These are phyloP conservation scores for Termitomyces heimii DNA, from an alignment of 768 basidiomycete species.

Conservation along the genomic window DNA sequence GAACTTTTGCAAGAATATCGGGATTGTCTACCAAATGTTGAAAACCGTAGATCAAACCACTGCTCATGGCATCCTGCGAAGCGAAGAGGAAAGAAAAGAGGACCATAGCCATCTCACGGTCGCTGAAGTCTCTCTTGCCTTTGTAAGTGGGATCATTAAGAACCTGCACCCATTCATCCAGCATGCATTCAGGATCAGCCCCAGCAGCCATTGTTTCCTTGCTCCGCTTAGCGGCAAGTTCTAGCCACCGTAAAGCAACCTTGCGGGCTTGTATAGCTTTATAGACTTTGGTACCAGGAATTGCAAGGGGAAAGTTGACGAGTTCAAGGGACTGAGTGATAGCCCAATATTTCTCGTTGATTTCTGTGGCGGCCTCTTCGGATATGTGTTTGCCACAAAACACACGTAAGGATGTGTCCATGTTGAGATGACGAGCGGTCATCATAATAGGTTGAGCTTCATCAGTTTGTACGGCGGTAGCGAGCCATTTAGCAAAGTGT, in stretches of 20 bases:
- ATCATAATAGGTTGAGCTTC: conserved; percentile 71
- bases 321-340: conserved; percentile 95
- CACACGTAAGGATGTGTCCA: conserved; percentile 94
- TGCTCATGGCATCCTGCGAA: conserved; percentile 97
- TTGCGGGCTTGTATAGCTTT: conserved; percentile 91
- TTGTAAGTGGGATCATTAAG: conserved; percentile 65
- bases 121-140: conserved; percentile 81
- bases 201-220: conserved; percentile 81
- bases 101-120: conserved; percentile 96
- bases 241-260: conserved; percentile 72
- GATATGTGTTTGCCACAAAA: conserved; percentile 93
- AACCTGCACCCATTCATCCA: conserved; percentile 87
- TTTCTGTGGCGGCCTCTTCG: conserved; percentile 69
- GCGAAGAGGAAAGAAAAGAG: conserved; percentile 96
- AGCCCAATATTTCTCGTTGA: conserved; percentile 92
- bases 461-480: conserved; percentile 40
- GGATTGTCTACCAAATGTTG: conserved; percentile 95
- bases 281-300: conserved; percentile 96
- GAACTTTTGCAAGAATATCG: conserved; percentile 80
- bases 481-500: conserved; percentile 72
- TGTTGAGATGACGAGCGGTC: conserved; percentile 90
- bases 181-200: conserved; percentile 78
- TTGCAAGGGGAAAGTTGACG: conserved; percentile 94
- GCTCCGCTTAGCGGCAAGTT: conserved; percentile 69
- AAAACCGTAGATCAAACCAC: conserved; percentile 92